Evolutionary conservation across 1,139 yeast species (phyloP).

Genomic region (Debaryomyces fabryi): DNA sequence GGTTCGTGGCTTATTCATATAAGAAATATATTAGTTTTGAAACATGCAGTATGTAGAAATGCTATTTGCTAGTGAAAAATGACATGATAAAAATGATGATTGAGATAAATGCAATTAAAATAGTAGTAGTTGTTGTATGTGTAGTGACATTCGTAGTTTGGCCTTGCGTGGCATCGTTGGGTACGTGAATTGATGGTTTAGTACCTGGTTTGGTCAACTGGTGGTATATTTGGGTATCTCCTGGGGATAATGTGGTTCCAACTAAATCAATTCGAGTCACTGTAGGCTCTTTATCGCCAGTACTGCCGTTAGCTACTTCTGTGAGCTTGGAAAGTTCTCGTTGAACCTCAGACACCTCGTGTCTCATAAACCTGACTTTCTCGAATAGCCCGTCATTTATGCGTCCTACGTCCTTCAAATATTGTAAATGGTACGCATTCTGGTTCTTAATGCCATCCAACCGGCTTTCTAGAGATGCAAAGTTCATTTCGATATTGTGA

Average conservation of each 20-base stretch:
- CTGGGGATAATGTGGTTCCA: background rate
- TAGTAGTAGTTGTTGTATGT: background rate
- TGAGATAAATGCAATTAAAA: constrained; percentile 3
- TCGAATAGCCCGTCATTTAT: background rate
- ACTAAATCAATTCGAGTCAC: background rate
- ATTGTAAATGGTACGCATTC: constrained; percentile 4
- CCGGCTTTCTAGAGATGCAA: constrained; percentile 8
- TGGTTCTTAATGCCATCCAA: constrained; percentile 5
- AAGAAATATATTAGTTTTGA: constrained; percentile 1
- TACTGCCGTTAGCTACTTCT: background rate
- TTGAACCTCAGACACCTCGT: constrained; percentile 1
- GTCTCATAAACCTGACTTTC: background rate
- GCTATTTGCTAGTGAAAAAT: constrained; percentile 4
- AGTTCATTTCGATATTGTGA: constrained; percentile 6
- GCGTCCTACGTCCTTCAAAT: constrained; percentile 1
- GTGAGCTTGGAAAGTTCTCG: background rate
- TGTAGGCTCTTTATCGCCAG: too few relatives aligned
- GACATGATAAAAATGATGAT: background rate
- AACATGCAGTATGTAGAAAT: constrained; percentile 5
- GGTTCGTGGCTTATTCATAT: constrained; percentile 1
- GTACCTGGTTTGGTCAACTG: background rate
- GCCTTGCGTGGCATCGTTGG: background rate
- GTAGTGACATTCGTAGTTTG: background rate
- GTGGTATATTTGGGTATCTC: background rate
- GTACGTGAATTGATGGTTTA: background rate